Evolutionary conservation across 345 rosid species (phyloP).

Genomic region (Aethionema arabicum): DNA sequence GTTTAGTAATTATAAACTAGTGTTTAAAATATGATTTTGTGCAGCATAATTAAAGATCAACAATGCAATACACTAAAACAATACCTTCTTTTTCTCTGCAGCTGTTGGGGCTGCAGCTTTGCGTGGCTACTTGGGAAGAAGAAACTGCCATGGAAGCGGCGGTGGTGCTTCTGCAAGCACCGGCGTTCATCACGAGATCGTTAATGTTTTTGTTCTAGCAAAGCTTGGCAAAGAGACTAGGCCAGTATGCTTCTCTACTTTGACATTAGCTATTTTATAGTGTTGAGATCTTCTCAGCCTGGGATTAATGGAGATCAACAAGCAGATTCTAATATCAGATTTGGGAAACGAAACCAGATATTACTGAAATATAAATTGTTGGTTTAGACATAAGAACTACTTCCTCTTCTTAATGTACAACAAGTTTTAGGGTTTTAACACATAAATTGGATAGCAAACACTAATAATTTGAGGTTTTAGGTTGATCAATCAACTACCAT

Average conservation of each 20-base stretch:
- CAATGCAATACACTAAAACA: neutral
- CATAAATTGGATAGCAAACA: too few relatives aligned
- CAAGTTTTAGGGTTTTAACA: too few relatives aligned
- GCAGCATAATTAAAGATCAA: neutral
- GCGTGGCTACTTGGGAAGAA: slow-evolving; percentile 2
- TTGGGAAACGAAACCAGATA: too few relatives aligned
- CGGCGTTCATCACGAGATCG: slow-evolving; percentile 52
- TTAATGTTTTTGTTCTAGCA: slow-evolving; percentile 51
- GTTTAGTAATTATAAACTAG: neutral
- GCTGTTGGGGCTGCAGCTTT: slow-evolving; percentile 45
- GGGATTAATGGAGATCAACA: neutral
- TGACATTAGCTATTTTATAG: slow-evolving; percentile 43
- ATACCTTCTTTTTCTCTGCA: slow-evolving; percentile 48
- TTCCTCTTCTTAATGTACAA: too few relatives aligned
- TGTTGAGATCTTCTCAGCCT: slow-evolving; percentile 65
- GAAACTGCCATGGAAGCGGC: slow-evolving; percentile 39
- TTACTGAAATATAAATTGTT: too few relatives aligned
- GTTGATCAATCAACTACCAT: too few relatives aligned
- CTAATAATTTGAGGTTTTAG: too few relatives aligned
- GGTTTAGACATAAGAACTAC: too few relatives aligned
- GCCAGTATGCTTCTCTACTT: slow-evolving; percentile 20
- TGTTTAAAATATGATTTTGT: neutral
- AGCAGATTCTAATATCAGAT: too few relatives aligned
- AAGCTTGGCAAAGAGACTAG: slow-evolving; percentile 54
- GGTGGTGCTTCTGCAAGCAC: slow-evolving; percentile 49